These are phyloP conservation scores for Amaranthus cruentus DNA, from an alignment of 148 eudicot genomes.

Conservation along the genomic window DNA sequence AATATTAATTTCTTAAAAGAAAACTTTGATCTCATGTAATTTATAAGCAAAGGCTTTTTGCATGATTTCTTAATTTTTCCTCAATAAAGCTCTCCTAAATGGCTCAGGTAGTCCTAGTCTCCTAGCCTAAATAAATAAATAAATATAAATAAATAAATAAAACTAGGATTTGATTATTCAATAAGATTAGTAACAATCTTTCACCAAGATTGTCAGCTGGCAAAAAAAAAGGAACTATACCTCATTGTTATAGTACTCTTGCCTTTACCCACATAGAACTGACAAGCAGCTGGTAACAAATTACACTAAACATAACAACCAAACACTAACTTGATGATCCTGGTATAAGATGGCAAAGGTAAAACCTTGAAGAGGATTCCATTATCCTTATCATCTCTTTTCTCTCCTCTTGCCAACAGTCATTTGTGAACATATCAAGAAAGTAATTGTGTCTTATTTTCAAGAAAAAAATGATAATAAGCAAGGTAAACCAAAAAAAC, in stretches of 20 bases:
- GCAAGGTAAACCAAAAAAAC: too few species aligned
- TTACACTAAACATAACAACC: neutral
- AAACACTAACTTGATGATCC: neutral
- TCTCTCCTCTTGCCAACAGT: neutral
- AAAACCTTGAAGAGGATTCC: neutral
- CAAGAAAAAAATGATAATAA: too few species aligned
- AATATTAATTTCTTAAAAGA: neutral
- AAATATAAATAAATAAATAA: too few species aligned
- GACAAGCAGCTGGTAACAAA: neutral
- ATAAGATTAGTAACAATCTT: neutral
- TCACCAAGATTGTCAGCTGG: neutral
- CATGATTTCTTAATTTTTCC: neutral
- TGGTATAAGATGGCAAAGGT: neutral
- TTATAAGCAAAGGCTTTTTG: neutral
- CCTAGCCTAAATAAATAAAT: too few species aligned
- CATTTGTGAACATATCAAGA: neutral
- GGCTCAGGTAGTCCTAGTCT: too few species aligned
- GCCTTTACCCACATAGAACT: neutral
- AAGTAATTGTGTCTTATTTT: neutral
- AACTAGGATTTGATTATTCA: neutral
- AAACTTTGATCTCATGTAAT: neutral
- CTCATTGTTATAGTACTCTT: neutral
- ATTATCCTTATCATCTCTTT: neutral
- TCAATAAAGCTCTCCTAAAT: neutral
- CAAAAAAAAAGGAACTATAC: neutral